phyloP scores from a whole-genome alignment of 140 eudicot species.

The Anethum foeniculum region DNA sequence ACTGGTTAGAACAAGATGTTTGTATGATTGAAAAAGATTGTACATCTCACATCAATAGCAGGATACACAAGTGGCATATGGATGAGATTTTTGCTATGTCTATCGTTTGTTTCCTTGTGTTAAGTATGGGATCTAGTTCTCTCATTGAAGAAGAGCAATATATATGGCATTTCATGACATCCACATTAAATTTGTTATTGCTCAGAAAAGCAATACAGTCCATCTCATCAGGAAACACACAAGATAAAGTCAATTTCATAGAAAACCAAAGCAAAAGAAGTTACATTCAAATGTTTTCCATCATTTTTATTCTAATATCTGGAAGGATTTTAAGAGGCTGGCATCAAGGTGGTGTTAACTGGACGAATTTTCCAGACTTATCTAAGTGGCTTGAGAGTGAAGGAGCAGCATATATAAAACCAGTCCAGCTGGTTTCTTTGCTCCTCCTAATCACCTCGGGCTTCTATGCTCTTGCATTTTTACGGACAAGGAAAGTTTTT shows the following conservation, averaged over 20 bases:
- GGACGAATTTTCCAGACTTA: conserved; percentile 84
- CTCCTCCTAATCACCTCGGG: conserved; percentile 37
- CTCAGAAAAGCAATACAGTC: conserved; percentile 48
- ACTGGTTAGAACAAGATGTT: conserved; percentile 28
- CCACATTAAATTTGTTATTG: conserved; percentile 50
- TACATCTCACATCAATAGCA: conserved; percentile 7
- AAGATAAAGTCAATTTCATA: not conserved
- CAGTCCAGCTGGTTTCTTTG: conserved; percentile 45
- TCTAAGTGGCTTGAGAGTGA: conserved; percentile 61
- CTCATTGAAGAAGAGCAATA: conserved; percentile 95
- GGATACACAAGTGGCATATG: conserved; percentile 36
- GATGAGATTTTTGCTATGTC: conserved; percentile 35
- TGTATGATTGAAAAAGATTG: conserved; percentile 17
- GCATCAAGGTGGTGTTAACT: conserved; percentile 99
- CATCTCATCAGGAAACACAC: conserved; percentile 9
- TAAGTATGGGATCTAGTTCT: conserved; percentile 93
- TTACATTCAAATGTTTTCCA: conserved; percentile 21
- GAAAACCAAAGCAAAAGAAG: conserved; percentile 8
- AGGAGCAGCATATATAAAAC: conserved; percentile 34
- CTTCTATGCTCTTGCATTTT: conserved; percentile 31
- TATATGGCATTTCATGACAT: conserved; percentile 79
- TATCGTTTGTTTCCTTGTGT: conserved; percentile 36
- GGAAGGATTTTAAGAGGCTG: conserved; percentile 81
- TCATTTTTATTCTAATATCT: conserved; percentile 34
- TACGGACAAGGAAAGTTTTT: conserved; percentile 25